These are phyloP conservation scores for Blastosporella zonata DNA, from an alignment of 1,284 basidiomycete genomes.

Conservation along the genomic window DNA sequence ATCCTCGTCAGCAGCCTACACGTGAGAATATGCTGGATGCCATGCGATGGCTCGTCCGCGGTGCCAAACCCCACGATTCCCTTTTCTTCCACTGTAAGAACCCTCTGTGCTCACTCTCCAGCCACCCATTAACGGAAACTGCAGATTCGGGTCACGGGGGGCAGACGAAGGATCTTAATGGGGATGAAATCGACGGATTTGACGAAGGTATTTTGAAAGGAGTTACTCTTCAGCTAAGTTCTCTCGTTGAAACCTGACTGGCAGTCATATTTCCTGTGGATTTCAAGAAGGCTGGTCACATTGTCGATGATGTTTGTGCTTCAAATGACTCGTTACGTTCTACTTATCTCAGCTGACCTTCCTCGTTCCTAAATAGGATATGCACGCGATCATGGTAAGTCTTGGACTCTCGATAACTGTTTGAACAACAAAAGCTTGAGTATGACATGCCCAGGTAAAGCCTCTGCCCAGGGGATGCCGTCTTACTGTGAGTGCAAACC, in stretches of 20 bases:
- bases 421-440: not conserved
- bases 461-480: constrained; percentile 61
- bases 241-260: not conserved
- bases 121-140: not conserved
- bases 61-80: constrained; percentile 74
- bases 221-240: not conserved
- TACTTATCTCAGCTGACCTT: constrained; percentile 5
- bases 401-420: not conserved
- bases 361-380: constrained; percentile 35
- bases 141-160: constrained; percentile 83
- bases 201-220: constrained; percentile 56
- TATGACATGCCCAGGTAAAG: constrained; percentile 42
- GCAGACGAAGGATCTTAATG: constrained; percentile 68
- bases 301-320: constrained; percentile 68
- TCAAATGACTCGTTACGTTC: not conserved
- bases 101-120: not conserved
- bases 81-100: constrained; percentile 82
- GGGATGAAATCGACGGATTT: constrained; percentile 64
- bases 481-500: constrained; percentile 53
- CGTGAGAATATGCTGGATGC: constrained; percentile 76
- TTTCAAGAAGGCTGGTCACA: constrained; percentile 63
- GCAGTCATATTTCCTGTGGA: constrained; percentile 74
- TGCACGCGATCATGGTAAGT: constrained; percentile 60
- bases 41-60: constrained; percentile 85
- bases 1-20: constrained; percentile 68